Evolutionary conservation across 768 basidiomycete species (phyloP).

Genomic region (Podaxis sp.): DNA sequence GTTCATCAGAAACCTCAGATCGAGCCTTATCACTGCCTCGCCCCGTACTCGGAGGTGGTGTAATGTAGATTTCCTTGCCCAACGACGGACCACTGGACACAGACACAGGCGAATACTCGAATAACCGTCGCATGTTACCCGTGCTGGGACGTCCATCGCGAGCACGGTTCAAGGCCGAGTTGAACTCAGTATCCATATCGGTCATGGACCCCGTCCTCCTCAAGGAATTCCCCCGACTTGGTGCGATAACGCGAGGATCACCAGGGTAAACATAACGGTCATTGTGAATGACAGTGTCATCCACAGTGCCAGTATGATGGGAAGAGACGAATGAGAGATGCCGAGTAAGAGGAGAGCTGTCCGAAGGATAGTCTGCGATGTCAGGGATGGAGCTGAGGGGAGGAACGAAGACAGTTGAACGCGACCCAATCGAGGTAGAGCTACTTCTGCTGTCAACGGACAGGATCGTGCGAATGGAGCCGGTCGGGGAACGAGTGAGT

Average conservation of each 20-base stretch:
- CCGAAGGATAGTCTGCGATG: constrained; percentile 55
- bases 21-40: constrained; percentile 32
- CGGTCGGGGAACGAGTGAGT: constrained; percentile 49
- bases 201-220: constrained; percentile 62
- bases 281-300: constrained; percentile 69
- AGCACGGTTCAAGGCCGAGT: constrained; percentile 46
- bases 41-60: constrained; percentile 40
- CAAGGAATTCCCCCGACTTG: constrained; percentile 43
- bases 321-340: constrained; percentile 52
- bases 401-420: constrained; percentile 77
- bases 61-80: constrained; percentile 39
- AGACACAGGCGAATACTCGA: constrained; percentile 68
- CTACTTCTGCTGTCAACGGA: constrained; percentile 51
- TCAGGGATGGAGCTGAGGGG: constrained; percentile 72
- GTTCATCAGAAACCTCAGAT: constrained; percentile 36
- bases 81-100: constrained; percentile 66
- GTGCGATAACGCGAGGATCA: constrained; percentile 71
- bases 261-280: constrained; percentile 71
- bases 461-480: constrained; percentile 67
- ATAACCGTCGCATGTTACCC: constrained; percentile 34
- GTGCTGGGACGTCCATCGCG: constrained; percentile 40
- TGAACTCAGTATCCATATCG: constrained; percentile 59
- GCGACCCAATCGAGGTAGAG: constrained; percentile 52
- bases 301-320: constrained; percentile 66
- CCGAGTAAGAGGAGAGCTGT: constrained; percentile 34